Base-by-base conservation (phyloP, 768 basidiomycete genomes). In the Mycena epipterygia region DNA sequence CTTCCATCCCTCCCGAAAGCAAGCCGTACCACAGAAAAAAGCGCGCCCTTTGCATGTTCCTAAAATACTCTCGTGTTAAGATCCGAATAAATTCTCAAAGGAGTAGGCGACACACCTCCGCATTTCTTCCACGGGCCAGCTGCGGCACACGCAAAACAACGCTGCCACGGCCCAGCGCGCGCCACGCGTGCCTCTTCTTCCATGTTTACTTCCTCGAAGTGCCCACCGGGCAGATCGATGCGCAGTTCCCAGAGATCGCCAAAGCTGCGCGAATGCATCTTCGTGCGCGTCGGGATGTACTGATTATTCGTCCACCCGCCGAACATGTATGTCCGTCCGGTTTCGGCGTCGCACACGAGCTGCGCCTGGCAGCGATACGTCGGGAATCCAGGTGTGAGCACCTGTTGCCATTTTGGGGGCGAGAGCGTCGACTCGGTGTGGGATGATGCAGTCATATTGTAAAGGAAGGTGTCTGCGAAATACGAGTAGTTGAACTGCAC, bases 271-370 rank as follows among this genome's bases (percentile, higher is more conserved):
- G 81, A 75, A 37, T 78, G 46, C 29, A 57, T 67, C 29, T 75
- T 72, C 1, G 48, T 25, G 48, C 79, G 74, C 17, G 75, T 76
- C 3, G 81, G 81, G 14, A 84, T 80, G 65, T 75, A 83, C 59
- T 83, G 77, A 35, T 76, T 77, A 75, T 83, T 85, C 30, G 82
- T 81, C 70, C 81, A 85, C 6, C 83, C 84, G 27, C 83, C 82
- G 51, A 80, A 84, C 17, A 83, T 74, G 71, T 80, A 84, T 14
- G 76, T 81, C 48, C 77, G 77, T 4, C 84, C 82, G 11, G 80
- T 81, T 17, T 64, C 73, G 41, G 81, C 77, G 68, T 84, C 83
- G n/a, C n/a, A n/a, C n/a, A n/a, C n/a, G n/a, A n/a, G n/a, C n/a
- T n/a, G n/a, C n/a, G n/a, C n/a, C n/a, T n/a, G n/a, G n/a, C n/a